Base-by-base conservation (phyloP, 106 monocot species). In the Xerophyta viscosa region DNA sequence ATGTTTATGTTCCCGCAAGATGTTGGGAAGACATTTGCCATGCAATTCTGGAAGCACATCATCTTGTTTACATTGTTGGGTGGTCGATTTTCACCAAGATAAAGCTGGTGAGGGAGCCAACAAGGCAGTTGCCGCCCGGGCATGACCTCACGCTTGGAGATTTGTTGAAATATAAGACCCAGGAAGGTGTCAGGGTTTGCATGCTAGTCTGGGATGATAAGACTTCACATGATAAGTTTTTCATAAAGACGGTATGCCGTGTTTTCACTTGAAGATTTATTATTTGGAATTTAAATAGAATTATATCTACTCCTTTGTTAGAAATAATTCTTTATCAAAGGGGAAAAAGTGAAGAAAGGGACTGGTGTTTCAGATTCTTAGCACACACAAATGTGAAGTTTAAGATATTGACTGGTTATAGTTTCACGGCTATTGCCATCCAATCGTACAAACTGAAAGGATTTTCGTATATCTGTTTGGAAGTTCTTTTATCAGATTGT, bases 1-100 rank as follows among this genome's bases (percentile, higher is more conserved):
- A 31, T 43, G 20, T 51, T 12, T 85, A 76, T 37, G 43, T 69
- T 57, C 79, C 80, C 20, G 56, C 41, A 48, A 27, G 56, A 24
- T 85, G 85, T 60, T 85, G 85, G 85, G 85, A 85, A 67, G 85
- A 85, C 42, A 80, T 85, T 13, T 85, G 85, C 54, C 76, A 85
- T 45, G 85, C 85, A 18, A 85, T 85, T 27, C 55, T 85, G 4
- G 85, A 85, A 48, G 85, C 85, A 20, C 85, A 85, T 31, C 85
- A 80, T 54, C 17, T 85, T 79, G 75, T 85, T 48, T 85, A 85
- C 44, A 54, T 85, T 37, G 72, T 72, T 6, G 85, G 85, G 3
- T 85, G 85, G 85, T 85, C 85, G 24, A 54, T 85, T 22, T 76
- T 69, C 19, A 41, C 68, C 45, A 76, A 85, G 62, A 63, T 85